Base-by-base conservation (phyloP, 2,329 filamentous ascomycete species). In the Septoria linicola region DNA sequence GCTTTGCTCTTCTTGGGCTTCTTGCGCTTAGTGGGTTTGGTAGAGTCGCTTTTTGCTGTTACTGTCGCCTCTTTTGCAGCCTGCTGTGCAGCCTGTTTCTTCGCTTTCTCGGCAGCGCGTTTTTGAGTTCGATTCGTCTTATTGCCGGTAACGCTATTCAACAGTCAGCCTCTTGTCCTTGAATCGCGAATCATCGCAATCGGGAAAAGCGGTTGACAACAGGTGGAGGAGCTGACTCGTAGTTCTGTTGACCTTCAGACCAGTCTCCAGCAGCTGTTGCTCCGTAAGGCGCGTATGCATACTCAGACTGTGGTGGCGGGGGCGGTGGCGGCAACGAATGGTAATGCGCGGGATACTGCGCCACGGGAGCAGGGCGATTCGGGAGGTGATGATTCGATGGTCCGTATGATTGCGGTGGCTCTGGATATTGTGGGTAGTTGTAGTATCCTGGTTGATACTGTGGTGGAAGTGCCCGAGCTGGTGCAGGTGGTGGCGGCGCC, bases 221-320 rank as follows among this genome's bases (percentile, higher is more conserved):
- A 37, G 43, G 25, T 17, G 50, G 50, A 23, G 14, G 30, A 37
- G 36, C 43, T 47, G 43, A 47, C 34, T 47, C 43, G 43, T 47
- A 47, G 34, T 47, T 25, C 34, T 19, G 36, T 30, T 19, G 23
- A 47, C 39, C 21, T 32, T 19, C 25, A 32, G 49, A 53, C 50
- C 50, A 48, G 35, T 53, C 50, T 34, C 50, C 44, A 19, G 43
- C 39, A 31, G 40, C 41, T 35, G 43, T 48, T 36, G 44, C 30
- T 17, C 43, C 50, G 25, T 53, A 45, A 3, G 21, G 42, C n/a
- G 30, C n/a, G 17, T 19, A 41, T 45, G 49, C 31, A 25, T 53
- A 53, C 50, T 43, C 50, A 41, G 40, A 7, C 31, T 46, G 37
- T 34, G 50, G 31, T 20, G 42, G 42, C 31, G 42, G 36, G 14